These are phyloP conservation scores for Aaosphaeria arxii DNA, from an alignment of 2,329 filamentous ascomycete genomes.

Conservation along the genomic window DNA sequence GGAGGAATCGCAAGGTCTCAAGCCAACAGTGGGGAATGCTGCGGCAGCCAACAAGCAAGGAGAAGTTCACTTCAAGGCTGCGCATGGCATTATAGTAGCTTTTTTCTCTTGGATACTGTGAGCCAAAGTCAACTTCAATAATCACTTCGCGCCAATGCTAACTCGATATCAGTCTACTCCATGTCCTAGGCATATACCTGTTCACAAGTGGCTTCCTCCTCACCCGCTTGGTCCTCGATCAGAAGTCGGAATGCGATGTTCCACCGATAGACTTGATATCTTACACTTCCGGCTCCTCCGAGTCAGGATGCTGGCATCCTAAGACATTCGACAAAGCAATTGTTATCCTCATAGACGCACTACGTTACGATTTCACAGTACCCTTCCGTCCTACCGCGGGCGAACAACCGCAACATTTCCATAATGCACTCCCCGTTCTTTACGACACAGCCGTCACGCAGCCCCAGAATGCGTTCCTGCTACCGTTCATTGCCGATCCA, in stretches of 20 bases:
- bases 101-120: constrained; percentile 70
- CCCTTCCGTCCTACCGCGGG: constrained; percentile 60
- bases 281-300: constrained; percentile 39
- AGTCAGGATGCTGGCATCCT: constrained; percentile 89
- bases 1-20: constrained; percentile 27
- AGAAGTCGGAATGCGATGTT: constrained; percentile 73
- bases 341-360: constrained; percentile 84
- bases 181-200: constrained; percentile 78
- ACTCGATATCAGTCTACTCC: constrained; percentile 56
- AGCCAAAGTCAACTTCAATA: not conserved
- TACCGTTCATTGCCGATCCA: constrained; percentile 95
- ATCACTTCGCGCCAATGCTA: not conserved
- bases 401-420: constrained; percentile 62
- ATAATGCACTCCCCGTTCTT: constrained; percentile 83
- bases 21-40: constrained; percentile 21
- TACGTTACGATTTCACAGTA: constrained; percentile 95
- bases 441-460: constrained; percentile 74
- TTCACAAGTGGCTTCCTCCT: constrained; percentile 95
- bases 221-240: constrained; percentile 75
- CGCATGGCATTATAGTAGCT: constrained; percentile 52
- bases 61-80: constrained; percentile 51
- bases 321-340: constrained; percentile 91
- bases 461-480: constrained; percentile 80
- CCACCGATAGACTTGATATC: constrained; percentile 60
- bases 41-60: constrained; percentile 39